Evolutionary conservation across 805 yeast genomes (phyloP).

Genomic region (Torulaspora delbrueckii): DNA sequence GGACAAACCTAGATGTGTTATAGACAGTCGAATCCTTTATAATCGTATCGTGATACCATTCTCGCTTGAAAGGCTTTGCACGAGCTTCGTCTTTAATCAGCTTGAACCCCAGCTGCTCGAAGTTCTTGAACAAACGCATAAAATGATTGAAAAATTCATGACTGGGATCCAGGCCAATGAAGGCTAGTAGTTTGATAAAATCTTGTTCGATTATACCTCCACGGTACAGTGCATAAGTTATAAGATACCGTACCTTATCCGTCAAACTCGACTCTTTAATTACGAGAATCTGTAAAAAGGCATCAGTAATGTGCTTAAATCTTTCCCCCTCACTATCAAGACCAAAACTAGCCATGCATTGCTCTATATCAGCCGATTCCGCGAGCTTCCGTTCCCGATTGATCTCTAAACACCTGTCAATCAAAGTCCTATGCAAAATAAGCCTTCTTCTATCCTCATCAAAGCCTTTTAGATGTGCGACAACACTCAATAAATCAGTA

Average conservation of each 20-base stretch:
- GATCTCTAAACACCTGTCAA: constrained; percentile 59
- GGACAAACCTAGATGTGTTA: constrained; percentile 67
- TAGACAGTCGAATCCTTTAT: constrained; percentile 38
- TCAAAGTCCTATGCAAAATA: constrained; percentile 54
- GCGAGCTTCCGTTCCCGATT: constrained; percentile 57
- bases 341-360: constrained; percentile 71
- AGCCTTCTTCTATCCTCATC: constrained; percentile 62
- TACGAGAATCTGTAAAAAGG: constrained; percentile 51
- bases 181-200: constrained; percentile 61
- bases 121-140: constrained; percentile 52
- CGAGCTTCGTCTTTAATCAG: constrained; percentile 42
- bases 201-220: constrained; percentile 78
- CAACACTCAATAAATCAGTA: constrained; percentile 68
- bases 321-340: constrained; percentile 61
- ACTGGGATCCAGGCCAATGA: constrained; percentile 40
- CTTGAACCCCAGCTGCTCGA: constrained; percentile 54
- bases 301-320: constrained; percentile 55
- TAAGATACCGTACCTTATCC: constrained; percentile 71
- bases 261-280: constrained; percentile 46
- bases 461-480: constrained; percentile 62
- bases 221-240: constrained; percentile 71
- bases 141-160: constrained; percentile 40
- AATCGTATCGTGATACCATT: constrained; percentile 50
- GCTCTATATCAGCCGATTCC: constrained; percentile 81
- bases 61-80: constrained; percentile 44